Base-by-base conservation (phyloP, 768 basidiomycete genomes). In the Calocera cornea region DNA sequence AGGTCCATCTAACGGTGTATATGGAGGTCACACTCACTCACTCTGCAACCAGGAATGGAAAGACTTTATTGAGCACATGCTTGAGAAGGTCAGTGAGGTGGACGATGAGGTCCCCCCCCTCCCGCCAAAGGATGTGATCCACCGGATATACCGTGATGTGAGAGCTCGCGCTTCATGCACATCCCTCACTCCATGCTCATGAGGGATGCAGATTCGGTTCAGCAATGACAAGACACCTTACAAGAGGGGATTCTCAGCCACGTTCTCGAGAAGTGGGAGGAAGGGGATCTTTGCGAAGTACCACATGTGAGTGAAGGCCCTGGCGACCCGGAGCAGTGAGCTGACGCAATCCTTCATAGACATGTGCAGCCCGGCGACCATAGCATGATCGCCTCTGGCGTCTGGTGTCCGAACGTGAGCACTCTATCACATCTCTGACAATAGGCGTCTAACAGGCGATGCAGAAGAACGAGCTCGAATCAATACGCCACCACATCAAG, bases 211-310 rank as follows among this genome's bases (percentile, higher is more conserved):
- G 90, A 76, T 95, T 27, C 84, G 94, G 16, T 97, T 95, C 77
- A 92, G 89, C 73, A 91, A 91, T 67, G 90, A 94, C 74, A 95
- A 94, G 78, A 99, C 95, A 2, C 95, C 95, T 0, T 99, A 99
- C 79, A 98, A 98, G 78, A 83, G 76, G 5, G 81, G 81, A 11
- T 82, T 97, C 34, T 88, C 88, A 0, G 89, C 91, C 0, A 88
- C 87, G 66, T 90, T 95, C 71, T 94, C 92, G 2, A 81, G 97
- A 60, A 89, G 89, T 33, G 95, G 95, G 1, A 79, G 90, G 44
- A 98, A 97, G 73, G 92, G 95, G 0, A 84, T 87, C 14, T 97
- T 92, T 75, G 94, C 94, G 34, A n/a, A 50, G 88, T 87, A 89
- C 77, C 85, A 88, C 75, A 74, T 89, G 87, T 88, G 71, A 63